These are phyloP conservation scores for Gossypium davidsonii DNA, from an alignment of 441 rosid genomes.

Conservation along the genomic window DNA sequence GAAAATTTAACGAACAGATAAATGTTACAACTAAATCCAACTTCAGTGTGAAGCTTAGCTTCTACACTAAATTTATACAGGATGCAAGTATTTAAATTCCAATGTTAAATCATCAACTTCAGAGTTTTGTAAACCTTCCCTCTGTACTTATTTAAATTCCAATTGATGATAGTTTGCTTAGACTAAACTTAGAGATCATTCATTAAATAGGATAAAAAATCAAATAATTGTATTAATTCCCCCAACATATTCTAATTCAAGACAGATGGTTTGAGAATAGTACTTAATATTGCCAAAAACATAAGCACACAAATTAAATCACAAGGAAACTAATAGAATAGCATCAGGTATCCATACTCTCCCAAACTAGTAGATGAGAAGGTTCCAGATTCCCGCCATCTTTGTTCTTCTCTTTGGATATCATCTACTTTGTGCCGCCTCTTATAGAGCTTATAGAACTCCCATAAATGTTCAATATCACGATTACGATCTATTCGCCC, in stretches of 20 bases:
- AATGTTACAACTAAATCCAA: background rate
- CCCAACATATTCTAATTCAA: background rate
- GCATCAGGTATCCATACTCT: conserved; percentile 52
- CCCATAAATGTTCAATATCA: conserved; percentile 83
- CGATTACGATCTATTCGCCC: conserved; percentile 73
- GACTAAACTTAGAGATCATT: background rate
- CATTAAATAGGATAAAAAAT: background rate
- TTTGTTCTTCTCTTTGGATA: conserved; percentile 79
- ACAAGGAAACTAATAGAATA: conserved; percentile 18
- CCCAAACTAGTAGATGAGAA: conserved; percentile 66
- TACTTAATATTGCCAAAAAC: conserved; percentile 2
- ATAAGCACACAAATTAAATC: background rate
- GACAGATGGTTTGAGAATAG: conserved; percentile 8
- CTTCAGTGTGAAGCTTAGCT: background rate
- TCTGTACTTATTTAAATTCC: background rate
- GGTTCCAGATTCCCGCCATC: conserved; percentile 76
- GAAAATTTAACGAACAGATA: background rate
- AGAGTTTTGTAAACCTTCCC: background rate
- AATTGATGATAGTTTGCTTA: background rate
- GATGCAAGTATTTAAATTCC: background rate
- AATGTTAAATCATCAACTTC: background rate
- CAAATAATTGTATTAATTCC: background rate
- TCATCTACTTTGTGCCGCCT: conserved; percentile 81
- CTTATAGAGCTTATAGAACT: conserved; percentile 73
- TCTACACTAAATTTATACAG: background rate